Conservation (phyloP, 2,329 filamentous ascomycete species). For the Aspergillus ochraceus region DNA sequence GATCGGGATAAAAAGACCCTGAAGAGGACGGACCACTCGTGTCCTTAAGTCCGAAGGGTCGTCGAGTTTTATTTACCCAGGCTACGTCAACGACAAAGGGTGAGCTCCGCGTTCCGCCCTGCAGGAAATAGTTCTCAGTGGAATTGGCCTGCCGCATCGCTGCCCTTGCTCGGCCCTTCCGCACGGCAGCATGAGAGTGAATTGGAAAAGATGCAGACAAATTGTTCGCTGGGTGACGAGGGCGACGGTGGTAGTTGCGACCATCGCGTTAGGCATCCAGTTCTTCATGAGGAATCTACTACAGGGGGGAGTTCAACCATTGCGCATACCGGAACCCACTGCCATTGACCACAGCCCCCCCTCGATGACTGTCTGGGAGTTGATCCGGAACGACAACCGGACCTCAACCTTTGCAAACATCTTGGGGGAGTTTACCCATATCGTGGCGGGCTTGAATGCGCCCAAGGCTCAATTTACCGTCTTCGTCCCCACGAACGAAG, state of each 20-base stretch:
- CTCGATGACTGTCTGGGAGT: not conserved
- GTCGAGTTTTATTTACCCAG: constrained; percentile 4
- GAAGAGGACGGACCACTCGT: not conserved
- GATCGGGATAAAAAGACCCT: too few relatives aligned
- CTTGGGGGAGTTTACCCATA: not conserved
- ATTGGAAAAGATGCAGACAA: not conserved
- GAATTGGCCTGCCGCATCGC: not conserved
- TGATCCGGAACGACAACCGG: not conserved
- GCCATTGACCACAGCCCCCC: not conserved
- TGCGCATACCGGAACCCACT: not conserved
- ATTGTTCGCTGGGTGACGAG: not conserved
- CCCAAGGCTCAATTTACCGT: not conserved
- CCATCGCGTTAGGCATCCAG: not conserved
- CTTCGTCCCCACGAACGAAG: not conserved
- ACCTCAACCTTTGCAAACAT: not conserved
- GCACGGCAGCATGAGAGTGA: not conserved
- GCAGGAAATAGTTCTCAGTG: too few relatives aligned
- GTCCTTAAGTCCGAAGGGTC: not conserved
- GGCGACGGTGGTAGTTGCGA: not conserved
- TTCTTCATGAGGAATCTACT: not conserved
- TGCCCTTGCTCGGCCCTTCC: too few relatives aligned
- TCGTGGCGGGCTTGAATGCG: not conserved
- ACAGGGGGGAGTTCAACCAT: not conserved
- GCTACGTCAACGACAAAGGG: constrained; percentile 20
- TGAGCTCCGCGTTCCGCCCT: constrained; percentile 12